Percentiles rank a stretch among this genome's conserved stretches.
These are phyloP conservation scores for Symmetrospora coprosmae DNA, from an alignment of 768 basidiomycete species.

Conservation along the genomic window DNA sequence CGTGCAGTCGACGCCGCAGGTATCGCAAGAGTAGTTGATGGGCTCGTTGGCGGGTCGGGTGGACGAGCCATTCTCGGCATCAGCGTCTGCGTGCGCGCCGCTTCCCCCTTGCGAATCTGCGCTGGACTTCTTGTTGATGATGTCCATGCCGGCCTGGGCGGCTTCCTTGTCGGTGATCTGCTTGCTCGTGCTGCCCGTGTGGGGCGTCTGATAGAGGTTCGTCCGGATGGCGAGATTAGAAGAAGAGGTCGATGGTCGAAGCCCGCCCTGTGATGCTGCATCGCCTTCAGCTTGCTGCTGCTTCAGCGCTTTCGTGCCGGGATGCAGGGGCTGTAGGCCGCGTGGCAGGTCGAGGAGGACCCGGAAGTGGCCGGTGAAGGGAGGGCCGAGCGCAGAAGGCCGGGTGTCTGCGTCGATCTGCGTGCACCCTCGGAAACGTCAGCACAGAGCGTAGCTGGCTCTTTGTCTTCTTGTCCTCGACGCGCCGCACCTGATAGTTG, in stretches of 20 bases:
- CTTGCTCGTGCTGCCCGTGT: constrained; percentile 1
- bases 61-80: constrained; percentile 33
- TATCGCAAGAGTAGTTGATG: constrained; percentile 59
- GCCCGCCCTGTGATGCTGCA: constrained; percentile 40
- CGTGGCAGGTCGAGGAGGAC: constrained; percentile 93
- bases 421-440: not conserved
- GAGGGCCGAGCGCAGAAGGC: constrained; percentile 83
- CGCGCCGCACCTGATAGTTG: constrained; percentile 74
- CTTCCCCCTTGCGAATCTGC: not conserved
- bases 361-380: constrained; percentile 97
- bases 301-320: constrained; percentile 41
- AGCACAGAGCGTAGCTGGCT: not conserved
- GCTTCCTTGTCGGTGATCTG: not conserved
- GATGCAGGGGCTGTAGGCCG: constrained; percentile 77
- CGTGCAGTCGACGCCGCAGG: constrained; percentile 77
- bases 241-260: constrained; percentile 27
- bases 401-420: constrained; percentile 95
- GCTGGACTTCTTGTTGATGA: too few species aligned
- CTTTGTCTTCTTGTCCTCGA: not conserved
- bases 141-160: not conserved
- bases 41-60: constrained; percentile 70
- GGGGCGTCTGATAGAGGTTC: constrained; percentile 10
- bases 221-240: constrained; percentile 6
- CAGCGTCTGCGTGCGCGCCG: constrained; percentile 23
- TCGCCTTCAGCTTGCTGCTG: too few species aligned